A percentile compares a stretch with the other conserved stretches of the same genome.
Evolutionary conservation across 805 yeast genomes (phyloP).

Genomic region (Torulaspora delbrueckii): DNA sequence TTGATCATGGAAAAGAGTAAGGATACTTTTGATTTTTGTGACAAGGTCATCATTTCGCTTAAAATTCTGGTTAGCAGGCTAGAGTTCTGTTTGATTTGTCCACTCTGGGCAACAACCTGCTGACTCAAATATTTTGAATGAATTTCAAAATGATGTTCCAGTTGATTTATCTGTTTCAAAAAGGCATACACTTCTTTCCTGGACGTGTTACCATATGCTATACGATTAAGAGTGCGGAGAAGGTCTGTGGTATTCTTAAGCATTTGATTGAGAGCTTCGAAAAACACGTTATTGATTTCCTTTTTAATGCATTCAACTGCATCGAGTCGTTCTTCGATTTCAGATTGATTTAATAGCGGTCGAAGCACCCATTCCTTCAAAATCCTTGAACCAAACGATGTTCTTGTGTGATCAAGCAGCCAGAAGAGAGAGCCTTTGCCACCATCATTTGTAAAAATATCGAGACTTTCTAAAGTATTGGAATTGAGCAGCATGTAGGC

Average conservation of each 20-base stretch:
- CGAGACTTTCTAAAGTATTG: slow-evolving; percentile 64
- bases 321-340: slow-evolving; percentile 56
- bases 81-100: slow-evolving; percentile 24
- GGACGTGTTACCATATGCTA: slow-evolving; percentile 55
- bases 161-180: slow-evolving; percentile 42
- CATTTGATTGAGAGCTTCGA: slow-evolving; percentile 35
- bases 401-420: slow-evolving; percentile 75
- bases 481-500: slow-evolving; percentile 54
- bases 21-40: slow-evolving; percentile 33
- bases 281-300: slow-evolving; percentile 37
- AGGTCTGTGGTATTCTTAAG: slow-evolving; percentile 48
- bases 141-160: slow-evolving; percentile 33
- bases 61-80: slow-evolving; percentile 39
- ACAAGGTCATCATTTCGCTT: slow-evolving; percentile 35
- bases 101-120: slow-evolving; percentile 21
- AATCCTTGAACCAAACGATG: slow-evolving; percentile 68
- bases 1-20: slow-evolving; percentile 48
- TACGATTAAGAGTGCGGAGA: slow-evolving; percentile 50
- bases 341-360: slow-evolving; percentile 56
- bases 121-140: slow-evolving; percentile 30
- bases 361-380: slow-evolving; percentile 67
- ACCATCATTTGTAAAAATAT: slow-evolving; percentile 61
- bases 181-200: slow-evolving; percentile 57
- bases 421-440: slow-evolving; percentile 69
- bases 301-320: slow-evolving; percentile 51